Percentiles rank a stretch among this genome's conserved stretches.
Evolutionary conservation across 441 rosid genomes (phyloP).

Genomic region (Geranium incanum): DNA sequence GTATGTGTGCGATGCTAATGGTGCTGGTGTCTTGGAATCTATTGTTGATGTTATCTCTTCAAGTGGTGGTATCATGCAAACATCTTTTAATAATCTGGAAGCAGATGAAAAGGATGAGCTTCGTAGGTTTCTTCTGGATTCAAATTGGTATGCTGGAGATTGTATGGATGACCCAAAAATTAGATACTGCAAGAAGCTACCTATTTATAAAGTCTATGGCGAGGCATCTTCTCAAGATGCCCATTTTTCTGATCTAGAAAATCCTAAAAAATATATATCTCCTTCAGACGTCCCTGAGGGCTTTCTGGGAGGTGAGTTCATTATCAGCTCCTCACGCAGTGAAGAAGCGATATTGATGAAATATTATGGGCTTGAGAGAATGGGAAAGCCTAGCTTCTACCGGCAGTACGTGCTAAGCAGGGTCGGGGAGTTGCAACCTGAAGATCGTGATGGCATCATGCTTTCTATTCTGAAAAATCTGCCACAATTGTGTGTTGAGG

Average conservation of each 20-base stretch:
- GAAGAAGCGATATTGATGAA: conserved; percentile 71
- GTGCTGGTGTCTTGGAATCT: conserved; percentile 68
- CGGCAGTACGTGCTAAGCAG: conserved; percentile 59
- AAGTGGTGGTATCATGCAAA: conserved; percentile 32
- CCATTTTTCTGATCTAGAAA: conserved; percentile 65
- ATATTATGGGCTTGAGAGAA: conserved; percentile 71
- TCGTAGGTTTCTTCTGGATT: conserved; percentile 67
- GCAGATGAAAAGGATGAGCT: conserved; percentile 77
- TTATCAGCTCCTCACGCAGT: conserved; percentile 41
- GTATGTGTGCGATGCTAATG: conserved; percentile 57
- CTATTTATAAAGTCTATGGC: conserved; percentile 61
- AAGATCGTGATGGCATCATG: conserved; percentile 70
- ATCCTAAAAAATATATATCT: conserved; percentile 69
- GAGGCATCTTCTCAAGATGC: conserved; percentile 42
- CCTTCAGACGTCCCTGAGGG: conserved; percentile 62
- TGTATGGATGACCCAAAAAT: conserved; percentile 41
- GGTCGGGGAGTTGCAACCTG: conserved; percentile 62
- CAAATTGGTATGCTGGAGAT: conserved; percentile 75
- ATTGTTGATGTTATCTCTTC: conserved; percentile 55
- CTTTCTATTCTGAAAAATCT: conserved; percentile 68
- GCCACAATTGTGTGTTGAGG: conserved; percentile 84
- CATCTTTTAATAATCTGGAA: conserved; percentile 37
- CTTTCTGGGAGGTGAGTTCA: conserved; percentile 67
- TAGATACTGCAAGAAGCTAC: conserved; percentile 66
- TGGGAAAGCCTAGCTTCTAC: conserved; percentile 77